Base-by-base conservation (phyloP, 1,139 yeast genomes). In the Candida tunisiensis region DNA sequence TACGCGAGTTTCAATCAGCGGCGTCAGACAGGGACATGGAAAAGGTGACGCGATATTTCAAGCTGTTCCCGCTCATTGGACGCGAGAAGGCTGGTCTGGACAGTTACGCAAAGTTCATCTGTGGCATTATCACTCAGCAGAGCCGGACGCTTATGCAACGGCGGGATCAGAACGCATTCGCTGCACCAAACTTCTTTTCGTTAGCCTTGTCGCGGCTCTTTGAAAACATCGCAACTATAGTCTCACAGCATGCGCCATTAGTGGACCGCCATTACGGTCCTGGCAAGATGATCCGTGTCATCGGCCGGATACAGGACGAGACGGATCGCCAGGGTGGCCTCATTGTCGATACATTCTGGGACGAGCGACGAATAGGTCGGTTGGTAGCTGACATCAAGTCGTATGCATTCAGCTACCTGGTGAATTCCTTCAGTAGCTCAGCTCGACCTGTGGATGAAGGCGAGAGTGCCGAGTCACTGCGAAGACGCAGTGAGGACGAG, bases 321-420 rank as follows among this genome's bases (percentile, higher is more conserved):
- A 75, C 92, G 13, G 98, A 88, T 44, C 63, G 85, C 9, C 98
- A 88, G 44, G 77, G 91, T 15, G 92, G 93, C 1, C 57, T 88
- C 26, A 77, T 88, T 8, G 61, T 80, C 31, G 96, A 88, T 47
- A 80, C 92, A 0, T 82, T 82, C 45, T 70, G 74, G 57, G 94
- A 80, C 38, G 63, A 68, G 26, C 64, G 80, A 35, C 60, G 75
- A 23, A 46, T 82, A 8, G 69, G 63, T 21, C 61, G 68, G 35
- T 47, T 64, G 9, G 42, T 77, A 15, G 62, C 62, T 29, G 82
- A 74, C 25, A 62, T 80, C 24, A 53, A 59, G 18, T 44, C 59
- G 12, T 77, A 78, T 41, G 57, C 60, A 8, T 82, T 72, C 47
- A 39, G 44, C 30, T 54, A 41, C 31, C 40, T 58, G 25, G 54